Evolutionary conservation across 192 early-diverging fungal genomes (phyloP).

Genomic region (Linnemannia zychae): DNA sequence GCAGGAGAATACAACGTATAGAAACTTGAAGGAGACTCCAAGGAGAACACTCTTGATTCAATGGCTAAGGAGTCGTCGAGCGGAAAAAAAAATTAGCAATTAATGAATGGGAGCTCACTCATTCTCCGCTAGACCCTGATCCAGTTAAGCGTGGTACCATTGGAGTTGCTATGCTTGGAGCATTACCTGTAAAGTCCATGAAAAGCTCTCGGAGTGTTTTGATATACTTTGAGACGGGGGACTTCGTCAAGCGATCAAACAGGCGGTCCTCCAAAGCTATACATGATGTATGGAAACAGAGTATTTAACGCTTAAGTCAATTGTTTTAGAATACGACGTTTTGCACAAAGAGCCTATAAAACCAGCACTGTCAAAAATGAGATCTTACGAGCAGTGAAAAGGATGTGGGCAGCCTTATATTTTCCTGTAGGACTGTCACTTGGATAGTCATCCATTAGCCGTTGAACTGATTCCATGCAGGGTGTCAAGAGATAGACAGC

Average conservation of each 20-base stretch:
- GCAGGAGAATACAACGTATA: slow-evolving; percentile 74
- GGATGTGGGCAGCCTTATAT: slow-evolving; percentile 73
- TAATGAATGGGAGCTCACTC: background rate
- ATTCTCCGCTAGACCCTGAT: background rate
- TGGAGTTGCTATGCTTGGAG: background rate
- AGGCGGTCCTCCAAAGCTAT: slow-evolving; percentile 75
- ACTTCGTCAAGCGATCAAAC: slow-evolving; percentile 69
- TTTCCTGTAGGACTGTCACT: slow-evolving; percentile 59
- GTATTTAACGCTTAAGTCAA: background rate
- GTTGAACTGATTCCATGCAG: slow-evolving; percentile 69
- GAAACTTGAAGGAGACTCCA: slow-evolving; percentile 78
- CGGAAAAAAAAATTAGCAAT: background rate
- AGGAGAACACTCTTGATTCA: slow-evolving; percentile 76
- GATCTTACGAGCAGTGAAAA: slow-evolving; percentile 68
- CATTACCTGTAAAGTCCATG: slow-evolving; percentile 84
- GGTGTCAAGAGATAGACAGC: slow-evolving; percentile 75
- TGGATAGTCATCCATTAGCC: slow-evolving; percentile 72
- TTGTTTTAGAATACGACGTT: background rate
- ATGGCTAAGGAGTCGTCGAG: slow-evolving; percentile 55
- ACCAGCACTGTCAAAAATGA: background rate
- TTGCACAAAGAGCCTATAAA: background rate
- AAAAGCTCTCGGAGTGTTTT: slow-evolving; percentile 81
- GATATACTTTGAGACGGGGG: slow-evolving; percentile 69
- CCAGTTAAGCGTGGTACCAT: background rate
- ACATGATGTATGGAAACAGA: background rate